Percentiles rank a stretch among this genome's conserved stretches.
phyloP scores from a whole-genome alignment of 768 basidiomycete species.

The Boletus tylopilopsis region DNA sequence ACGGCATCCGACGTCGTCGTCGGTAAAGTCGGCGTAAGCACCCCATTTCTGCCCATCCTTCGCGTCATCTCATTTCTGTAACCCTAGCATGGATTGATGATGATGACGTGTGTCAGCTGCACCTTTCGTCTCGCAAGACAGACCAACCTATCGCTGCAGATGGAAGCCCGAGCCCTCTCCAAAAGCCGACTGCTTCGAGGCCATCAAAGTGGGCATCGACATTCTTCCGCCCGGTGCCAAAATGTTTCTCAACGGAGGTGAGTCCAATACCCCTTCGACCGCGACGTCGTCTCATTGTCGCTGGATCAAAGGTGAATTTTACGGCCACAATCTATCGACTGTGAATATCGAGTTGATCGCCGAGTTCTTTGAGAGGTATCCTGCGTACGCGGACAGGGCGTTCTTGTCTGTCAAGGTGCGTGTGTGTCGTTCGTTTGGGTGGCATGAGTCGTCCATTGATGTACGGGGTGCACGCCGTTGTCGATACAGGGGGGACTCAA shows the following conservation, averaged over 20 bases:
- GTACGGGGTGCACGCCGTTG: too few species aligned
- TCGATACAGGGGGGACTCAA: not conserved
- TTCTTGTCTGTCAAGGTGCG: constrained; percentile 35
- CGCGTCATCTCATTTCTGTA: not conserved
- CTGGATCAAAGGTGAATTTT: constrained; percentile 47
- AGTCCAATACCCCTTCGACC: too few species aligned
- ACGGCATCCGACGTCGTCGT: constrained; percentile 36
- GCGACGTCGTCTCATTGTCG: constrained; percentile 5
- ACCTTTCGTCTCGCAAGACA: not conserved
- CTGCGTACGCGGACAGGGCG: constrained; percentile 31
- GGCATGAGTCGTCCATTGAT: too few species aligned
- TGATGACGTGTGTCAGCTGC: constrained; percentile 42
- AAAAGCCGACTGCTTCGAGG: constrained; percentile 52
- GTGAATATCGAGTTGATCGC: constrained; percentile 48
- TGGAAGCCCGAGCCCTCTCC: constrained; percentile 45
- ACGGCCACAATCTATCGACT: constrained; percentile 38
- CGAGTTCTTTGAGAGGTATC: constrained; percentile 43
- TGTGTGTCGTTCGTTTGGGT: not conserved
- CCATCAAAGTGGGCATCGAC: constrained; percentile 41
- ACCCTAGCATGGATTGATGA: constrained; percentile 48
- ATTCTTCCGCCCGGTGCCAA: constrained; percentile 42
- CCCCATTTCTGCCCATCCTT: not conserved
- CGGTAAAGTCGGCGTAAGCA: constrained; percentile 38
- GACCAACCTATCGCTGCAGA: constrained; percentile 12
- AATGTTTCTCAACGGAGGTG: constrained; percentile 50